phyloP scores from a whole-genome alignment of 306 rosid species.

The Vigna reflexopilosa region DNA sequence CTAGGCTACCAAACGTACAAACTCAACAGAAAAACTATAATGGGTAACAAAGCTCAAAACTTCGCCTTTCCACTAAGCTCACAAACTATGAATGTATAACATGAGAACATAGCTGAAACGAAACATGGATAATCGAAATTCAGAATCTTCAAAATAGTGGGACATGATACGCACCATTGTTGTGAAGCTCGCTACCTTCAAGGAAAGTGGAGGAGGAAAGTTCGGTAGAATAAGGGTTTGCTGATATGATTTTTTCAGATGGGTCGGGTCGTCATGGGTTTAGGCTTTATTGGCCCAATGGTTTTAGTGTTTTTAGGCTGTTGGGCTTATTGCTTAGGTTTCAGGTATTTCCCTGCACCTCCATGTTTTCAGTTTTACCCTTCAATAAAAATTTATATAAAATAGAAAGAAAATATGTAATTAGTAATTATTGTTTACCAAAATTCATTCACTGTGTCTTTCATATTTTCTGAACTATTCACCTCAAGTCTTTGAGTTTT shows the following conservation, averaged over 20 bases:
- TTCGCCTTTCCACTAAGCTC: not conserved
- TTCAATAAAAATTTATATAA: too few species aligned
- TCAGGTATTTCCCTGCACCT: too few species aligned
- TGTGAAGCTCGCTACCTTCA: conserved; percentile 35
- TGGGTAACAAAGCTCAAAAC: not conserved
- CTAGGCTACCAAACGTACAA: not conserved
- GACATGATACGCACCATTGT: conserved; percentile 25
- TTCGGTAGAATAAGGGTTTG: conserved; percentile 24
- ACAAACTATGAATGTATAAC: not conserved
- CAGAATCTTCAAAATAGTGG: not conserved
- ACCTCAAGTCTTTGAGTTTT: too few species aligned
- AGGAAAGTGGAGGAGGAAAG: not conserved
- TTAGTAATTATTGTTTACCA: too few species aligned
- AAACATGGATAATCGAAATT: not conserved
- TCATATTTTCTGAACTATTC: too few species aligned
- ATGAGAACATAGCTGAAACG: not conserved
- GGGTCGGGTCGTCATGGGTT: conserved; percentile 25
- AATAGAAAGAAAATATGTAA: too few species aligned
- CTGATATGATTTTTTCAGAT: not conserved
- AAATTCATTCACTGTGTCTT: too few species aligned
- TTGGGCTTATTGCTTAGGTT: not conserved
- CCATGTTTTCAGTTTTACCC: too few species aligned
- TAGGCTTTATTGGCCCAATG: too few species aligned
- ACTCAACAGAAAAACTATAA: not conserved
- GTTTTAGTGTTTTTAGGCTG: not conserved